Base-by-base conservation (phyloP, 2,329 filamentous ascomycete genomes). In the Beauveria australis region DNA sequence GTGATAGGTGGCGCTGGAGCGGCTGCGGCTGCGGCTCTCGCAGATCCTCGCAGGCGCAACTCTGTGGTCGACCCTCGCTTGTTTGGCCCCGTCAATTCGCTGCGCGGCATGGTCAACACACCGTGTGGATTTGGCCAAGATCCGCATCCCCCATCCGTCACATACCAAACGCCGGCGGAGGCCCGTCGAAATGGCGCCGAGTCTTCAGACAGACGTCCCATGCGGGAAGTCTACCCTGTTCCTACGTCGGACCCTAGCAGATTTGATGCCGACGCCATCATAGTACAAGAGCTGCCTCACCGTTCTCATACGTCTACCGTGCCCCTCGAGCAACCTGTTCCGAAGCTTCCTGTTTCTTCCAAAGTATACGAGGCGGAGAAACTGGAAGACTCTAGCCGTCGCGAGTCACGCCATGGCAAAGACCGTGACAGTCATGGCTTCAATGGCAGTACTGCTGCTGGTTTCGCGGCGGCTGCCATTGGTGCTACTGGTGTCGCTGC, bases 281-380 rank as follows among this genome's bases (percentile, higher is more conserved):
- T 72, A 53, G 72, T 71, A 43, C 71, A 74, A 59, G 74, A 77
- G 48, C 68, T 76, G 8, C 70, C 77, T 3, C 71, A 74, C 24
- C 74, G 72, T 19, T 70, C 73, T 18, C 79, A 83, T 47, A 82
- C 86, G 5, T 83, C 77, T 6, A 79, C 84, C 0, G 81, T 91
- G 37, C 85, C 87, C 12, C 79, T 97, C n/a, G 89, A 94, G 70
- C 91, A 96, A 67, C 92, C 92, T 2, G 88, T 92, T 66, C 92
- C 92, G 2, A 82, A 90, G 62, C 79, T 82, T 2, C 90, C 89
- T 0, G 85, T 95, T 3, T 86, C 87, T 43, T 82, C 83, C 63
- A 82, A 83, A 19, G 80, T 92, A 1, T 89, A 91, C 66, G 81
- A 85, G 53, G 75, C 80, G 40, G 74, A 75, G 44, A 74, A 71